Conservation (phyloP, 78 protist genomes). For the Capsaspora owczarzaki region DNA sequence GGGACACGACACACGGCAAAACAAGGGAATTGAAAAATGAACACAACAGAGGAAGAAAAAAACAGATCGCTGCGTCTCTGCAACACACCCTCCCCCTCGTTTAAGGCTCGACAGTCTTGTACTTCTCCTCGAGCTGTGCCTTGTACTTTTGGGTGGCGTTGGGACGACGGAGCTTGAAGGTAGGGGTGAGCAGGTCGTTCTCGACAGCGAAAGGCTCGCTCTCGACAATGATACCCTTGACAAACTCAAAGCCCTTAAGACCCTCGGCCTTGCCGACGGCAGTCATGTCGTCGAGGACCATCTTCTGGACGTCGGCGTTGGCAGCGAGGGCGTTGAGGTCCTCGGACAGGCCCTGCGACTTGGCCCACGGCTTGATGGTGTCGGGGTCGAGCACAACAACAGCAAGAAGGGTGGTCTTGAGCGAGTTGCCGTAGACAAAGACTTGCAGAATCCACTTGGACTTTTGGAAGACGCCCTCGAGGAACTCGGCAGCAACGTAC, state of each 20-base stretch:
- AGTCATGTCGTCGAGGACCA: background rate
- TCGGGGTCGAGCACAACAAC: constrained; percentile 38
- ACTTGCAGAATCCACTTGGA: background rate
- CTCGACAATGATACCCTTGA: constrained; percentile 23
- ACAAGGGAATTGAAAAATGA: too few relatives aligned
- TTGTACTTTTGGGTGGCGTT: too few relatives aligned
- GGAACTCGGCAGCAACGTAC: background rate
- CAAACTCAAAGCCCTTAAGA: background rate
- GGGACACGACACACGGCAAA: too few relatives aligned
- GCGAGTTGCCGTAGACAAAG: constrained; percentile 21
- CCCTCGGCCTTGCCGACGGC: background rate
- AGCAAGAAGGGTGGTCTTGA: constrained; percentile 36
- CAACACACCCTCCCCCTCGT: too few relatives aligned
- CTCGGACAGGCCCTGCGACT: background rate
- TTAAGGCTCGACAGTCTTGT: too few relatives aligned
- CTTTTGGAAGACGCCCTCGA: background rate
- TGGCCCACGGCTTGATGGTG: background rate
- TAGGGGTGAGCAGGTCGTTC: constrained; percentile 61
- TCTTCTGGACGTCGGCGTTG: background rate
- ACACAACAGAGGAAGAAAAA: too few relatives aligned
- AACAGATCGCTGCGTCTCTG: too few relatives aligned
- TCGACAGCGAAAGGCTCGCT: constrained; percentile 50
- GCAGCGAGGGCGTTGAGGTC: background rate
- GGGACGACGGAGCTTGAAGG: constrained; percentile 78
- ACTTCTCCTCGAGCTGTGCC: too few relatives aligned